Percentiles rank a stretch among this genome's conserved stretches.
Evolutionary conservation across 1,284 basidiomycete species (phyloP).

Genomic region (Inonotus obliquus): DNA sequence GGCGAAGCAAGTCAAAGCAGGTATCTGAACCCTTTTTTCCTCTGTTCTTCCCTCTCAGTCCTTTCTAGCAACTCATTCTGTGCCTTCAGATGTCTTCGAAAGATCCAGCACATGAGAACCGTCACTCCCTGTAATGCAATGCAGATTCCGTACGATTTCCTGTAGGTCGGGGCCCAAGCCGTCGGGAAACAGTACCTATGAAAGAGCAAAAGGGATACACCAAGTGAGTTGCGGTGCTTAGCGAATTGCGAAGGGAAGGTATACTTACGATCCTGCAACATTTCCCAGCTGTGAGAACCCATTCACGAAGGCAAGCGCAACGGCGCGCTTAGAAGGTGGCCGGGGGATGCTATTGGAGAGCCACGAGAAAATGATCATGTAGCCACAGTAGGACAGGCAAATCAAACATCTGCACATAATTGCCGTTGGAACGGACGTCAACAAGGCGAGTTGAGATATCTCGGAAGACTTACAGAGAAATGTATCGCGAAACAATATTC

Average conservation of each 20-base stretch:
- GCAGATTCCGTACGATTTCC: conserved; percentile 41
- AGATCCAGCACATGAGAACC: conserved; percentile 45
- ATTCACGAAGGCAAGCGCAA: conserved; percentile 35
- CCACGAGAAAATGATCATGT: conserved; percentile 36
- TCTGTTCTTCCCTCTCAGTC: conserved; percentile 27
- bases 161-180: conserved; percentile 38
- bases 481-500: conserved; percentile 36
- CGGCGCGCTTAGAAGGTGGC: conserved; percentile 37
- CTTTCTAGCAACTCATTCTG: conserved; percentile 32
- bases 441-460: neutral
- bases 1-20: conserved; percentile 21
- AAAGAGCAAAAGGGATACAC: neutral
- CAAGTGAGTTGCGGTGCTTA: neutral
- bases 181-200: conserved; percentile 36
- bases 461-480: conserved; percentile 30
- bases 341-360: conserved; percentile 28
- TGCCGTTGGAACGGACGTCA: neutral
- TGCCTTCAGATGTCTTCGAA: conserved; percentile 36
- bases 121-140: conserved; percentile 36
- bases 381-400: conserved; percentile 31
- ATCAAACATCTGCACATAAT: conserved; percentile 27
- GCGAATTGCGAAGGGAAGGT: neutral
- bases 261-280: conserved; percentile 31
- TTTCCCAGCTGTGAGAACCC: conserved; percentile 29
- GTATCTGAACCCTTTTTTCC: conserved; percentile 29